Base-by-base conservation (phyloP, 2,329 filamentous ascomycete genomes). In the Cladophialophora immunda region DNA sequence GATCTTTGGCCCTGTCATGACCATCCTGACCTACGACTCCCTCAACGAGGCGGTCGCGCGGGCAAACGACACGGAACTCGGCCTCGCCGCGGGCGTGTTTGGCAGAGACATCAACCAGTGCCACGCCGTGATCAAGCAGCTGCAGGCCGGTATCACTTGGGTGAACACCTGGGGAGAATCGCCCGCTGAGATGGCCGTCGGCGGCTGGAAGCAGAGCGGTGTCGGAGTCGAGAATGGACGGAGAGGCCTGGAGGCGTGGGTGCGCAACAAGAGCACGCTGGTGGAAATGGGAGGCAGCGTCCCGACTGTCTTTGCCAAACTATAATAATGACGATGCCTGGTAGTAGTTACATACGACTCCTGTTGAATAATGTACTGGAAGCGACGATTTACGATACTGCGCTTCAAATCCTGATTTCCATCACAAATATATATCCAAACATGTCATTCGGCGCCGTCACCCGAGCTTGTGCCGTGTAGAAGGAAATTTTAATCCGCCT, bases 81-180 rank as follows among this genome's bases (percentile, higher is more conserved):
- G 93, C 30, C 87, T 97, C 2, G 93, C 93, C 0, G 93, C 92
- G 0, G 93, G 93, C 22, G 91, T 97, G 0, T 94, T 96, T 72
- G 92, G 92, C 0, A 87, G 86, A 66, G 87, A 96, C 71, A 78
- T 97, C 60, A 90, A 92, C 72, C 76, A 85, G 56, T 93, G 91
- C 63, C 92, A 97, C 74, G 82, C 86, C 52, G 86, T 94, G 0
- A 84, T 94, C 50, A 84, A 86, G 27, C 84, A 87, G 74, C 81
- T 97, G 4, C 86, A 96, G 75, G 92, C 92, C 0, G 93, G 93
- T 36, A 97, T 97, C 74, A 96, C 92, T 0, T 97, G 93, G 93
- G 85, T 97, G 60, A 97, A 97, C 78, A 93, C 92, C 0, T 97
- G 93, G 93, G 93, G 93, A n/a, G 93, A 97, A 81, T 90, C 87